Evolutionary conservation across 164 flowering plant genomes (phyloP), one percentile per base, ranked within the genome.

Genomic region (Magnolia changhungtana): DNA sequence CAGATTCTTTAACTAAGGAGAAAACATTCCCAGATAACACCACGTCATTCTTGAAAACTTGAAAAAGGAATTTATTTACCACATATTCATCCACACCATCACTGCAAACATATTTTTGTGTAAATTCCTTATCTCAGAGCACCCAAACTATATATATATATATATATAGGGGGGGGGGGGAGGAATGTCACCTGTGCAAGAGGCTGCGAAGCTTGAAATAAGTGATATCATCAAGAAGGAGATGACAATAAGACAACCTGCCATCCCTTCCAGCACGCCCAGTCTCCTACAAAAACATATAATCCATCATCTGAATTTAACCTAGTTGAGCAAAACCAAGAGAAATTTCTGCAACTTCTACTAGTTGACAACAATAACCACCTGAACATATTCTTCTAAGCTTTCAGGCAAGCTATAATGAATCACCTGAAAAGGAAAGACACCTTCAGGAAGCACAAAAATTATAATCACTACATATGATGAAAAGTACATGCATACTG

Each of bases 231-330:
- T 96, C 98, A 63, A 86, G 86, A 76, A 92, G 80, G 18, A 96
- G 89, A 87, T 94, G 97, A 73, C 98, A 96, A 79, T 88, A 88
- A 66, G 99, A 90, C 75, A 88, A 79, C 67, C 93, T 85, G 73
- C 97, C 98, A 88, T 94, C 97, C 67, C 99, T 90, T 68, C 99
- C 99, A 82, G 97, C 94, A 72, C 98, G 95, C 18, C 99, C 99
- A 80, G 88, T 92, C 83, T 94, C 99, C 98, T 96, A 74, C 64
- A 82, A 0, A 69, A 78, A 68, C 45, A 18, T 70, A 74, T 37
- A 73, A 58, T 14, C 70, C 55, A 69, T 69, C 82, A 51, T 70
- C 67, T 74, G 9, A 74, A 55, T 13, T 10, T 45, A 14, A 29
- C 7, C 7, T 11, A 3, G 8, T 11, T 16, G 18, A 11, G 18